These are phyloP conservation scores for Hirschfeldia incana DNA, from an alignment of 345 rosid genomes.

Conservation along the genomic window DNA sequence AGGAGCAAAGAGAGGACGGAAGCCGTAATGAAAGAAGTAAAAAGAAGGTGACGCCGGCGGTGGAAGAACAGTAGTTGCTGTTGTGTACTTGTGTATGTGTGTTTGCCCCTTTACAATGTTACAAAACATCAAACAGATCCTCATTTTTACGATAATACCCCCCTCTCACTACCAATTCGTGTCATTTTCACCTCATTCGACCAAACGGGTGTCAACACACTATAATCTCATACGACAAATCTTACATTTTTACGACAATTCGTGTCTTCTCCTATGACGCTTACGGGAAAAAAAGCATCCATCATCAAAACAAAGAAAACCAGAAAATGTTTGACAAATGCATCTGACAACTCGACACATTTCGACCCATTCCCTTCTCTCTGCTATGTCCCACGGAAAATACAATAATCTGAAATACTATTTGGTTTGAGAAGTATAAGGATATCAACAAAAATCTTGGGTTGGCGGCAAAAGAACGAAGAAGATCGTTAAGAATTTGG, in stretches of 20 bases:
- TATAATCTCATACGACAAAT: not conserved
- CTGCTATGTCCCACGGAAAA: not conserved
- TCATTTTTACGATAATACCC: not conserved
- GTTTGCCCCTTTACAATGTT: not conserved
- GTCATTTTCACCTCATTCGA: conserved; percentile 2
- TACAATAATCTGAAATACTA: not conserved
- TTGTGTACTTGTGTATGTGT: not conserved
- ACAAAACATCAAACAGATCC: not conserved
- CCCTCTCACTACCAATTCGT: not conserved
- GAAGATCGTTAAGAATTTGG: not conserved
- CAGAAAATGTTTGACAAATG: conserved; percentile 23
- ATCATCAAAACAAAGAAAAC: not conserved
- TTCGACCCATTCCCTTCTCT: not conserved
- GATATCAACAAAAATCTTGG: not conserved
- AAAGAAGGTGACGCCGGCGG: not conserved
- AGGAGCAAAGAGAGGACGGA: not conserved
- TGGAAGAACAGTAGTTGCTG: not conserved
- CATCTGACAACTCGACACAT: conserved; percentile 17
- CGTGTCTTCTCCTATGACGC: not conserved
- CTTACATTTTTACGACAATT: not conserved
- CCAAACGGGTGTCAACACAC: not conserved
- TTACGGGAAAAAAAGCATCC: not conserved
- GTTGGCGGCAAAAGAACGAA: not conserved
- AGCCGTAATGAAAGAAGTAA: not conserved
- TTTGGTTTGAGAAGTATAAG: not conserved